Conservation (phyloP, 257 asterid genomes). For the Penstemon newberryi region DNA sequence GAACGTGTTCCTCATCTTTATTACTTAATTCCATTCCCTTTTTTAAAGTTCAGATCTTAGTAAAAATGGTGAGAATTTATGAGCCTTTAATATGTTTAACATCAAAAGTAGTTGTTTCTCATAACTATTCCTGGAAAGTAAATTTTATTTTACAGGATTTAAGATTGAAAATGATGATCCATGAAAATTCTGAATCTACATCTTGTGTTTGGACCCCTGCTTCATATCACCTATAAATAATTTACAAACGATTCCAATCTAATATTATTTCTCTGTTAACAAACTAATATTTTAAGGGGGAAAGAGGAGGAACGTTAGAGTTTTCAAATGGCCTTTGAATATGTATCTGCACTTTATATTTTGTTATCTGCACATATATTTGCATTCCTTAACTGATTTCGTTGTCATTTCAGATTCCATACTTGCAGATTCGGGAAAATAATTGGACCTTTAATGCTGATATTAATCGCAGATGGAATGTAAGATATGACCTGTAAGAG, state of each 20-base stretch:
- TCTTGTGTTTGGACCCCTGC: too few species aligned
- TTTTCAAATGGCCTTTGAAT: too few species aligned
- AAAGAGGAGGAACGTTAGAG: too few species aligned
- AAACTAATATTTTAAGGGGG: too few species aligned
- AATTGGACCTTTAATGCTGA: conserved; percentile 78
- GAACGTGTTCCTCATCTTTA: background rate
- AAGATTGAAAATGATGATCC: background rate
- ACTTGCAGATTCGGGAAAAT: conserved; percentile 76
- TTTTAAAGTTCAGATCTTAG: background rate
- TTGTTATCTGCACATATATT: background rate
- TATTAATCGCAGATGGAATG: conserved; percentile 63
- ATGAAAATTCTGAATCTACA: background rate
- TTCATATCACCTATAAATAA: too few species aligned
- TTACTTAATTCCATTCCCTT: background rate
- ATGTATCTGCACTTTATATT: background rate
- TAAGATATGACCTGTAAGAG: conserved; percentile 61
- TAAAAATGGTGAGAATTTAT: background rate
- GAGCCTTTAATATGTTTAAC: background rate
- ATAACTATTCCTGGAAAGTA: background rate
- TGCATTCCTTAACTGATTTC: conserved; percentile 15
- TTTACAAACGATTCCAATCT: too few species aligned
- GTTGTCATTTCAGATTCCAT: conserved; percentile 48
- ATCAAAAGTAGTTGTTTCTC: background rate
- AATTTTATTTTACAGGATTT: background rate
- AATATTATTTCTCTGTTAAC: too few species aligned